phyloP scores from a whole-genome alignment of 352 stramenopile species.

The Pythium phragmiticola region DNA sequence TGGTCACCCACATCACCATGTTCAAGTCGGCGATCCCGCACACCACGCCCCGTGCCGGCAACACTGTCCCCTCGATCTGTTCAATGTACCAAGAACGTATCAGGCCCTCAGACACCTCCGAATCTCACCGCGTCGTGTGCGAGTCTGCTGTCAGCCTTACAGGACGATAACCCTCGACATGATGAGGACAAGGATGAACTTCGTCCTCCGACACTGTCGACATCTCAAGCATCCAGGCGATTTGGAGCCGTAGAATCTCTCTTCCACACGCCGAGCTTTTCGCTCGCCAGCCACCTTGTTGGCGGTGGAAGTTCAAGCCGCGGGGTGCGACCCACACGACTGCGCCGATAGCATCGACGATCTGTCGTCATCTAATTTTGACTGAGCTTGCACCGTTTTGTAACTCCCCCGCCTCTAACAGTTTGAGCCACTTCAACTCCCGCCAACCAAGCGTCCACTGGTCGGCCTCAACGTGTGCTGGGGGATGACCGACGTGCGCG shows the following conservation, averaged over 20 bases:
- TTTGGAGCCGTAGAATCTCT: conserved; percentile 19
- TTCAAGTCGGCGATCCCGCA: background rate
- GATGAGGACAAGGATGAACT: conserved; percentile 14
- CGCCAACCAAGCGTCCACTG: background rate
- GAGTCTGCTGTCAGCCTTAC: conserved; percentile 19
- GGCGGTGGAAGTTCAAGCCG: background rate
- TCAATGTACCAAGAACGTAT: background rate
- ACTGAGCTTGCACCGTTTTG: conserved; percentile 28
- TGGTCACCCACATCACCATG: conserved; percentile 5
- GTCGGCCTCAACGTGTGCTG: background rate
- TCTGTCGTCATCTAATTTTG: conserved; percentile 23
- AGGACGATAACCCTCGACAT: conserved; percentile 7
- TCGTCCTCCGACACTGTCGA: conserved; percentile 4
- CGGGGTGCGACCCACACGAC: background rate
- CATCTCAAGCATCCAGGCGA: conserved; percentile 4
- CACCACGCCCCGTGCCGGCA: background rate
- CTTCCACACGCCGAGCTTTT: conserved; percentile 25
- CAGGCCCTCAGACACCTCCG: background rate
- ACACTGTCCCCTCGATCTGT: conserved; percentile 12
- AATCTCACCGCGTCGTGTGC: conserved; percentile 9
- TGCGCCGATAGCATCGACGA: background rate
- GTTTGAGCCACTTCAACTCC: background rate
- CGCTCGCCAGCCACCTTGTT: conserved; percentile 11
- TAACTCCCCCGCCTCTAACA: conserved; percentile 25
- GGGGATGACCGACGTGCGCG: conserved; percentile 19